Evolutionary conservation across 495 filamentous ascomycete genomes (phyloP).

Genomic region (Mytilinidion resinicola): DNA sequence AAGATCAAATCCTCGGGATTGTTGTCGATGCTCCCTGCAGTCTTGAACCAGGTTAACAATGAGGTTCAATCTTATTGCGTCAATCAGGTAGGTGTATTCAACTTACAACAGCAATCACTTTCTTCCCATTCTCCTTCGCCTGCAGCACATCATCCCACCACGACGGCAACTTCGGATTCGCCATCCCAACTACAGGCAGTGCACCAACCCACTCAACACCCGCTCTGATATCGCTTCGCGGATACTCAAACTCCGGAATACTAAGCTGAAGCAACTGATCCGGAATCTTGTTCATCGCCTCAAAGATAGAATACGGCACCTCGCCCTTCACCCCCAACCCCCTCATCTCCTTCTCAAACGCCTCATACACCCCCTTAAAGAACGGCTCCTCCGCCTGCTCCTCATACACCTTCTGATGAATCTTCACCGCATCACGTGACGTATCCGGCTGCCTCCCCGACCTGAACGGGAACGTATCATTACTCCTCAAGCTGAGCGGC

Average conservation of each 20-base stretch:
- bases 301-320: not conserved
- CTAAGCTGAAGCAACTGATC: constrained; percentile 9
- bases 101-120: constrained; percentile 7
- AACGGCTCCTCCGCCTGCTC: not conserved
- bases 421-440: constrained; percentile 4
- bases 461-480: constrained; percentile 13
- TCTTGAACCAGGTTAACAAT: not conserved
- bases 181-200: constrained; percentile 2
- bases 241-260: constrained; percentile 16
- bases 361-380: not conserved
- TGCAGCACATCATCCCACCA: constrained; percentile 20
- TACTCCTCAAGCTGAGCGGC: constrained; percentile 4
- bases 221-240: constrained; percentile 1
- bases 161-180: not conserved
- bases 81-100: no score
- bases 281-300: constrained; percentile 1
- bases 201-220: constrained; percentile 10
- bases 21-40: constrained; percentile 8
- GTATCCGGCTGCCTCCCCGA: constrained; percentile 3
- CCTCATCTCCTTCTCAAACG: not conserved
- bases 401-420: constrained; percentile 5
- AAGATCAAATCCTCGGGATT: constrained; percentile 1
- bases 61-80: no score
- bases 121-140: constrained; percentile 17
- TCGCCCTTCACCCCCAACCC: constrained; percentile 1